Evolutionary conservation across 331 rosid genomes (phyloP), one percentile per base, ranked within the genome.

Genomic region (Rhamnella rubrinervis): DNA sequence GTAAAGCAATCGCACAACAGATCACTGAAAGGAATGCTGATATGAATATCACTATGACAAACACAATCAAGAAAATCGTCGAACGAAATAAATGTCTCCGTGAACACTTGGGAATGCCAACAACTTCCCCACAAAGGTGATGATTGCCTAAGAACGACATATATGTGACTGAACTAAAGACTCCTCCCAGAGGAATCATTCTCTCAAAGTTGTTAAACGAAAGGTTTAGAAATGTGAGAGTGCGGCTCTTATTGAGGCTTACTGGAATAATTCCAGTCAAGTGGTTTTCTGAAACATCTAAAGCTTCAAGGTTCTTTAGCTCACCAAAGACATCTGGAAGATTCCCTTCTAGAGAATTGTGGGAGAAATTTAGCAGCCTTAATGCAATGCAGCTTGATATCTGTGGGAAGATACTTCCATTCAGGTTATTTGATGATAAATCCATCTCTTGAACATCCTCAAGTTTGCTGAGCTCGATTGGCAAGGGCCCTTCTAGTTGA

Each of bases 371-470:
- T 10, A 89, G 72, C 61, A 72, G 39, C 1, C 77, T 73, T 57
- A 85, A 66, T 8, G 86, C 93, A 78, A 85, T 80, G 74, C 89
- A 87, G 77, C 84, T 80, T 55, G 86, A 77, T 65, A 89, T 81
- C 78, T 73, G 91, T 13, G 91, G 86, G 62, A 80, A 81, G 77
- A 87, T 78, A 35, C 14, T 75, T 56, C 93, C 91, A 25, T 61
- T 80, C 37, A 89, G 82, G 64, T 78, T 41, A 55, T 89, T 89
- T 14, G 91, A 83, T 23, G 91, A 89, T 26, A 85, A 73, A 68
- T 89, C 93, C 15, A 89, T 81, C 77, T 83, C 96, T 62, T 70
- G 91, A 75, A 87, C 93, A 68, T 81, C 84, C 31, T 69, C 75
- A 38, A 85, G 74, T 71, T 89, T 89, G 84, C 89, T 85, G 66